Evolutionary conservation across 257 asterid genomes (phyloP), one percentile per base, ranked within the genome.

Genomic region (Gentiana macrophylla): DNA sequence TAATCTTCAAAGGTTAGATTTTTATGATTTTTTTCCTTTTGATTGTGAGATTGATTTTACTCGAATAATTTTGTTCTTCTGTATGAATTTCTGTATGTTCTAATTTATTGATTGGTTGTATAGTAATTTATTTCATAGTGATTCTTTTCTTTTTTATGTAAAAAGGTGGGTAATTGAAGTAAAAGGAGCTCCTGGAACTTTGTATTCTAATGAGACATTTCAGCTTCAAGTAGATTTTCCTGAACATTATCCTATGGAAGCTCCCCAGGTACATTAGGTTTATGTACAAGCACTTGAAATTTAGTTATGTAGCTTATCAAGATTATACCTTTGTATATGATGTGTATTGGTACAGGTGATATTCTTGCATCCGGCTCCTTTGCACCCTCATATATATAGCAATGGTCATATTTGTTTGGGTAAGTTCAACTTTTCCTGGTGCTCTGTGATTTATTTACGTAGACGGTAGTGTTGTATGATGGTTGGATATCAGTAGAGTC

Each of bases 1-100:
- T 69, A 84, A 91, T 83, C 95, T 91, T 56, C 90, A 91, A 56
- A 91, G 95, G 98, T 86, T 66, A 46, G 1, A 12, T n/a, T 53
- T 34, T 35, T 57, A 37, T 24, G 24, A 24, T 24, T 24, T 24
- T 24, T 24, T 24, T 32, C 13, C 32, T 15, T 50, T 24, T 24
- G 24, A 24, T 24, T 24, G 24, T 24, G 24, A 24, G 8, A 12
- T 57, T n/a, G 10, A 8, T 32, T 13, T 7, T 51, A 37, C 12
- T 12, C 0, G 53, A 0, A 6, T 24, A 24, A 24, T 53, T 15
- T 24, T 41, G 37, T 60, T 5, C 12, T 24, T 8, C 49, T 57
- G 47, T 3, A 0, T 44, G 49, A 1, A 37, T 4, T 12, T 58
- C 6, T 34, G 37, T 34, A 33, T 15, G 4, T 33, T 24, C 24